Evolutionary conservation across 2,329 filamentous ascomycete genomes (phyloP).

Genomic region (Colletotrichum orbiculare): DNA sequence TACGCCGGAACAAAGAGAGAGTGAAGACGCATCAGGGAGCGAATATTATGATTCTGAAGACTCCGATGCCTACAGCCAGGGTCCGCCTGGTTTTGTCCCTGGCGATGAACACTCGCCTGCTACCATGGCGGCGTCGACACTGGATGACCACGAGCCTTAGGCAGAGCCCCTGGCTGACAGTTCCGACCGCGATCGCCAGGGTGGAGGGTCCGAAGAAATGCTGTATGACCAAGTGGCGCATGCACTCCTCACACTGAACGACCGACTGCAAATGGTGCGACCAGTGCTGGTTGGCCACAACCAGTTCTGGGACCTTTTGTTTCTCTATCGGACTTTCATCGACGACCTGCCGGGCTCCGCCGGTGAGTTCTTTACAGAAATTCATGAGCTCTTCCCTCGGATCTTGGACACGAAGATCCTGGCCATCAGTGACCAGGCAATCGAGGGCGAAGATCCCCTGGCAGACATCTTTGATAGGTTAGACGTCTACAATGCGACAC

Average conservation of each 20-base stretch:
- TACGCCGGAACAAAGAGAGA: neutral
- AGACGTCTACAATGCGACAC: neutral
- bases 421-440: slow-evolving; percentile 51
- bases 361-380: slow-evolving; percentile 60
- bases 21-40: neutral
- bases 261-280: slow-evolving; percentile 41
- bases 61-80: no score
- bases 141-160: neutral
- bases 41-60: no score
- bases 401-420: slow-evolving; percentile 73
- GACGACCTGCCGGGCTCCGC: slow-evolving; percentile 65
- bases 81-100: no score
- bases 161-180: no score
- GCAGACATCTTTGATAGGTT: slow-evolving; percentile 7
- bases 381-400: slow-evolving; percentile 59
- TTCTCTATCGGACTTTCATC: slow-evolving; percentile 72
- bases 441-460: slow-evolving; percentile 34
- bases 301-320: slow-evolving; percentile 71
- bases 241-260: slow-evolving; percentile 35
- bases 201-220: neutral
- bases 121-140: no score
- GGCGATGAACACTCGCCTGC: no score
- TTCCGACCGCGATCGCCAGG: no score
- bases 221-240: neutral
- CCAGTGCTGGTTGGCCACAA: slow-evolving; percentile 72